Conservation (phyloP, 257 asterid species). For the Fraxinus pennsylvanica region DNA sequence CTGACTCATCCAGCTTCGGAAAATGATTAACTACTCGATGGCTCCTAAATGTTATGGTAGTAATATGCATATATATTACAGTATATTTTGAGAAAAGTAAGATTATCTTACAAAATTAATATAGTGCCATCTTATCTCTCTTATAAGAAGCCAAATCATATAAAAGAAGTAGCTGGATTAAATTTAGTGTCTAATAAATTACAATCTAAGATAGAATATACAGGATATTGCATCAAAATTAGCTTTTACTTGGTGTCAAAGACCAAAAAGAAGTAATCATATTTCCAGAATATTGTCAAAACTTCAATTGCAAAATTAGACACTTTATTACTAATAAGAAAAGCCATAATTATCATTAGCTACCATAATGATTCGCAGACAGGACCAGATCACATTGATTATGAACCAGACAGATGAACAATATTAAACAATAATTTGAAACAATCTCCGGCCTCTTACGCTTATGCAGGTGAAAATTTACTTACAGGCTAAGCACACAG, state of each 20-base stretch:
- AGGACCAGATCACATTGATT: conserved; percentile 1
- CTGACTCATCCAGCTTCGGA: neutral
- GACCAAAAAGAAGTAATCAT: neutral
- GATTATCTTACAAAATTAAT: neutral
- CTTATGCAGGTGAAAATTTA: neutral
- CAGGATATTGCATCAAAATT: neutral
- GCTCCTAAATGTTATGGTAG: neutral
- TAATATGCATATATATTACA: neutral
- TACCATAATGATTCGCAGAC: conserved; percentile 7
- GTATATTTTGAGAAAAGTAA: neutral
- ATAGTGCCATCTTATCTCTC: neutral
- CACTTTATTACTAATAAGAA: neutral
- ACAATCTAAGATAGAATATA: neutral
- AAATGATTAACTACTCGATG: neutral
- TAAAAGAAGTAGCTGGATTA: neutral
- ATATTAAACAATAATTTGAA: neutral
- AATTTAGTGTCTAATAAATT: neutral
- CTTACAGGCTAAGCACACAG: conserved; percentile 79
- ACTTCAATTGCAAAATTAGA: neutral
- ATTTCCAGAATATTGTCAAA: neutral
- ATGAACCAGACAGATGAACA: neutral
- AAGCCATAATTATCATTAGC: neutral
- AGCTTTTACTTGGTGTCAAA: neutral
- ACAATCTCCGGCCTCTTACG: conserved; percentile 3
- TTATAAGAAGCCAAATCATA: neutral